Percentiles rank a stretch among this genome's conserved stretches.
Conservation (phyloP, 73 alveolate genomes). For the Paramecium caudatum region DNA sequence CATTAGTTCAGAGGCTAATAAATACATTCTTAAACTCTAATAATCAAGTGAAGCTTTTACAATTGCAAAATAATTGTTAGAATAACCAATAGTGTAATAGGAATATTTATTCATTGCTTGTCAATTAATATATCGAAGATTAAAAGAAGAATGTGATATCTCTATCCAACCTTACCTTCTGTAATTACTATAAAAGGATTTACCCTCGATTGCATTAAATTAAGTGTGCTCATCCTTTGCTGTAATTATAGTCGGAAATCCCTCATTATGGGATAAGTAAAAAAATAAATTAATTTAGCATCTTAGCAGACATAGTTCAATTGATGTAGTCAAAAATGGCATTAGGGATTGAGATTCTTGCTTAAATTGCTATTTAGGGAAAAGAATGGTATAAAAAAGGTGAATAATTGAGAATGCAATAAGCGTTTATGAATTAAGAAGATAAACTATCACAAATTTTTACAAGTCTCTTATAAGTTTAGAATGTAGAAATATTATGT, state of each 20-base stretch:
- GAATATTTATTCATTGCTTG: constrained; percentile 46
- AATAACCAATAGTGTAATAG: not conserved
- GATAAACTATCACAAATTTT: not conserved
- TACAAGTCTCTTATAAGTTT: not conserved
- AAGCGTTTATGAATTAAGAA: not conserved
- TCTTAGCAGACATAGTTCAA: not conserved
- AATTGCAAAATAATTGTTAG: constrained; percentile 33
- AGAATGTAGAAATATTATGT: not conserved
- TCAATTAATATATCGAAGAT: constrained; percentile 27
- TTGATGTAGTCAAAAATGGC: constrained; percentile 32
- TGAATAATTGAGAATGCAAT: constrained; percentile 26
- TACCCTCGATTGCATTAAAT: constrained; percentile 54
- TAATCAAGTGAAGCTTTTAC: not conserved
- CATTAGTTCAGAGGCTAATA: constrained; percentile 13
- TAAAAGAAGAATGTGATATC: constrained; percentile 36
- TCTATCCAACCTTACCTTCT: not conserved
- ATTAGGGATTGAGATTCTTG: constrained; percentile 19
- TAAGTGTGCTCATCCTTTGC: constrained; percentile 49
- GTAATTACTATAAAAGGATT: constrained; percentile 8
- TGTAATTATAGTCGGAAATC: constrained; percentile 50
- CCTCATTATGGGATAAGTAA: constrained; percentile 46
- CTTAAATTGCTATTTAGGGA: constrained; percentile 32
- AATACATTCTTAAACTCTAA: constrained; percentile 31
- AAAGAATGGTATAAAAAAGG: constrained; percentile 44
- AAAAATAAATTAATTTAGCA: not conserved